Conservation (phyloP, 129 eudicot species). For the Artemisia argyi region DNA sequence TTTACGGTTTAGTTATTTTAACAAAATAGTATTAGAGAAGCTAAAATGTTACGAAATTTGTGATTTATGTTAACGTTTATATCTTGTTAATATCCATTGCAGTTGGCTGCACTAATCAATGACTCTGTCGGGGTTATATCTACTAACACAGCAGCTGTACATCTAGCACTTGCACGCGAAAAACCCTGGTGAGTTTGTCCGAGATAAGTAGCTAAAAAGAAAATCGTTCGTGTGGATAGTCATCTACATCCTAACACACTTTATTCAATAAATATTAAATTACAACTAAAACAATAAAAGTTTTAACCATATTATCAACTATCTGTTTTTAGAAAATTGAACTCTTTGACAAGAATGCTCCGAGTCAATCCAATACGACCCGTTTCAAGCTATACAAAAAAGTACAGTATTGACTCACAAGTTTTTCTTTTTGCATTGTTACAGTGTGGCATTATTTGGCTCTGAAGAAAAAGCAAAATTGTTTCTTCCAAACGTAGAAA, state of each 20-base stretch:
- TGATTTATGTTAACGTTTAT: slow-evolving; percentile 7
- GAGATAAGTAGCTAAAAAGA: not conserved
- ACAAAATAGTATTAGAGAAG: not conserved
- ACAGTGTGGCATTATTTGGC: slow-evolving; percentile 77
- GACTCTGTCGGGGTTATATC: slow-evolving; percentile 88
- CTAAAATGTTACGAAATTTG: not conserved
- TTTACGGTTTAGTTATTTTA: slow-evolving; percentile 9
- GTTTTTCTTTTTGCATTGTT: slow-evolving; percentile 14
- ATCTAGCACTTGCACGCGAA: slow-evolving; percentile 69
- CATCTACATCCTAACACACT: too few species aligned
- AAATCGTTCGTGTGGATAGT: too few species aligned
- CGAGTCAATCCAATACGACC: too few species aligned
- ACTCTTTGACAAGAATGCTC: too few species aligned
- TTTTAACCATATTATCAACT: too few species aligned
- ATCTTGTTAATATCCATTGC: slow-evolving; percentile 17
- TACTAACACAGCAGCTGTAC: slow-evolving; percentile 88
- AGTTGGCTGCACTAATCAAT: slow-evolving; percentile 89
- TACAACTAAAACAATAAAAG: too few species aligned
- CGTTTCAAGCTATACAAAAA: too few species aligned
- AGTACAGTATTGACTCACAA: slow-evolving; percentile 1
- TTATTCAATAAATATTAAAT: too few species aligned
- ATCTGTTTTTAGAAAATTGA: too few species aligned
- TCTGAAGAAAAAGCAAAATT: slow-evolving; percentile 78
- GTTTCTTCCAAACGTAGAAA: slow-evolving; percentile 71
- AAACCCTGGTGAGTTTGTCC: slow-evolving; percentile 63